Evolutionary conservation across 2,329 filamentous ascomycete species (phyloP).

Genomic region (Neofusicoccum ribis): DNA sequence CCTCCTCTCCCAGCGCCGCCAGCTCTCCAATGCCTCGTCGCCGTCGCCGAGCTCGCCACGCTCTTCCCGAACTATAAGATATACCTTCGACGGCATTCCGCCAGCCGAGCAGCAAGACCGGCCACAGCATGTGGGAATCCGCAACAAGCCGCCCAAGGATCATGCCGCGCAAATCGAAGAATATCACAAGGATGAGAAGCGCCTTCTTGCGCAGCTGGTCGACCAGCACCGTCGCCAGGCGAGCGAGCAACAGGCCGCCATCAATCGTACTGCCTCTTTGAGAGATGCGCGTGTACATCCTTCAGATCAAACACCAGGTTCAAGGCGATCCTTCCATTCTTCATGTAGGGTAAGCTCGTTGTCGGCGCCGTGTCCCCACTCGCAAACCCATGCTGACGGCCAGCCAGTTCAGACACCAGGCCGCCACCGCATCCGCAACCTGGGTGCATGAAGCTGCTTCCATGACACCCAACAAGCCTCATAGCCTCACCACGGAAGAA

Average conservation of each 20-base stretch:
- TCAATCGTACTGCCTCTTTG: neutral
- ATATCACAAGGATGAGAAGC: neutral
- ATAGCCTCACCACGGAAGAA: constrained; percentile 27
- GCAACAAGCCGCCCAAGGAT: neutral
- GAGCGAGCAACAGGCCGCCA: neutral
- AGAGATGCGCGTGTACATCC: neutral
- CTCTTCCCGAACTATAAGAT: neutral
- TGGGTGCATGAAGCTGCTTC: neutral
- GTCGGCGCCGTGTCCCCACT: neutral
- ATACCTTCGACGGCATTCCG: neutral
- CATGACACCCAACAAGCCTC: neutral
- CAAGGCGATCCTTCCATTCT: neutral
- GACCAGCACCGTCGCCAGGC: neutral
- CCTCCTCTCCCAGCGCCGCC: constrained; percentile 6
- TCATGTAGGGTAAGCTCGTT: neutral
- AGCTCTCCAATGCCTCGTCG: neutral
- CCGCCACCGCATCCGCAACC: neutral
- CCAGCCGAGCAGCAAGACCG: neutral
- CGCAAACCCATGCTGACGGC: neutral
- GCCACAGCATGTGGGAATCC: too few species aligned
- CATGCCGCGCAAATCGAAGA: neutral
- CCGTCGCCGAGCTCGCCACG: neutral
- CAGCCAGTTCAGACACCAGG: neutral
- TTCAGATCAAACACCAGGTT: neutral
- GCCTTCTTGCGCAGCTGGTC: neutral